These are phyloP conservation scores for Xylaria sp. DNA, from an alignment of 2,329 filamentous ascomycete species.

Conservation along the genomic window DNA sequence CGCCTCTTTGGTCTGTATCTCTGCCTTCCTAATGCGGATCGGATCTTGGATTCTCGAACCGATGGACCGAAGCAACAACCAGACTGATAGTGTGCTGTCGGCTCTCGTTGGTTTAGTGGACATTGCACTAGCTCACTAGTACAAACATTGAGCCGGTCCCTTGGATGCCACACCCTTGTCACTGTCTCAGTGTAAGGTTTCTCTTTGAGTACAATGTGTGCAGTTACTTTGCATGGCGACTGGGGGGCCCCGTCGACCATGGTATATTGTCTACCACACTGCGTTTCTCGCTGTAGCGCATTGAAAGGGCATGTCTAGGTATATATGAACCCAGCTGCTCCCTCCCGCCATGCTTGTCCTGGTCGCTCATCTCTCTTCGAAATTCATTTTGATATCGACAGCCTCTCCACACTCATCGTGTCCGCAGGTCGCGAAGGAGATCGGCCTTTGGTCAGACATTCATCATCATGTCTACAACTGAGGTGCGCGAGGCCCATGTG, in stretches of 20 bases:
- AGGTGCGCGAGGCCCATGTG: conserved; percentile 41
- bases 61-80: conserved; percentile 11
- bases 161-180: conserved; percentile 29
- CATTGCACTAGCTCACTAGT: neutral
- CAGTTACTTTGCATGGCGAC: neutral
- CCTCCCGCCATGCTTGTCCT: conserved; percentile 13
- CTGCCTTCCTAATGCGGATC: conserved; percentile 38
- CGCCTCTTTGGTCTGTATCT: conserved; percentile 13
- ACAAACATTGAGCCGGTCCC: conserved; percentile 27
- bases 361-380: conserved; percentile 9
- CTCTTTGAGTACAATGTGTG: neutral
- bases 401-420: conserved; percentile 22
- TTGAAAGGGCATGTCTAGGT: conserved; percentile 14
- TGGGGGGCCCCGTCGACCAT: neutral
- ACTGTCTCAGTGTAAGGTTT: conserved; percentile 6
- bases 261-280: neutral
- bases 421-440: conserved; percentile 34
- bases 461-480: conserved; percentile 44
- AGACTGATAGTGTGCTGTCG: conserved; percentile 8
- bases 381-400: conserved; percentile 27
- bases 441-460: conserved; percentile 38
- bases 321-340: conserved; percentile 35
- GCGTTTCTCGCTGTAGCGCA: neutral
- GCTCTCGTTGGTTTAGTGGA: conserved; percentile 16
- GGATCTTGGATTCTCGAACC: conserved; percentile 19